These are phyloP conservation scores for Anacardium occidentale DNA, from an alignment of 345 rosid genomes.

Conservation along the genomic window DNA sequence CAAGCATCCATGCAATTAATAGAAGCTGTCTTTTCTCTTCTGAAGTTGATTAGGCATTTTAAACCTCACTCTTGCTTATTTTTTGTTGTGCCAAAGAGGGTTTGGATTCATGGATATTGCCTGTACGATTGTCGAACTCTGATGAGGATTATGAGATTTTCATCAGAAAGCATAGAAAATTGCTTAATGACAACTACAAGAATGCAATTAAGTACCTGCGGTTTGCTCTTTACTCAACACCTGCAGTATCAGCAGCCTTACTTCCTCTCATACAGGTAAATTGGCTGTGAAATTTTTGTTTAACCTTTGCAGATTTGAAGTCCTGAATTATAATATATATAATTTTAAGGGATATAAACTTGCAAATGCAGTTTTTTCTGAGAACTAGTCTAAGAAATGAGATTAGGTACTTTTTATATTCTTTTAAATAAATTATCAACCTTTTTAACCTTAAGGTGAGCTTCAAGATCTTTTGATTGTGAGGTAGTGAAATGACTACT, in stretches of 20 bases:
- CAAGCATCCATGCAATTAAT: background rate
- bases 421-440: no score
- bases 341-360: no score
- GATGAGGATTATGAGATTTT: slow-evolving; percentile 33
- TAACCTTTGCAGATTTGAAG: no score
- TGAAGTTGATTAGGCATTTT: background rate
- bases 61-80: slow-evolving; percentile 8
- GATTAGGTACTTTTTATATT: no score
- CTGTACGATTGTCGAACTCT: slow-evolving; percentile 49
- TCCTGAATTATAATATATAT: no score
- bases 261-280: slow-evolving; percentile 81
- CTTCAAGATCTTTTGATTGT: no score
- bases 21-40: background rate
- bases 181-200: slow-evolving; percentile 45
- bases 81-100: slow-evolving; percentile 31
- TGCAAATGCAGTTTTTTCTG: no score
- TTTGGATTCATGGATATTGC: slow-evolving; percentile 77
- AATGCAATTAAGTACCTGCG: slow-evolving; percentile 63
- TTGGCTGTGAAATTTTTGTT: background rate
- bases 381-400: no score
- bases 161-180: slow-evolving; percentile 23
- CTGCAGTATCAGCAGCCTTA: slow-evolving; percentile 47
- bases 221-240: slow-evolving; percentile 43
- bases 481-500: no score
- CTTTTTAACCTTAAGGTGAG: no score